A percentile compares a stretch with the other conserved stretches of the same genome.
Conservation (phyloP, 1,284 basidiomycete genomes). For the Kalmanozyma brasiliensis region DNA sequence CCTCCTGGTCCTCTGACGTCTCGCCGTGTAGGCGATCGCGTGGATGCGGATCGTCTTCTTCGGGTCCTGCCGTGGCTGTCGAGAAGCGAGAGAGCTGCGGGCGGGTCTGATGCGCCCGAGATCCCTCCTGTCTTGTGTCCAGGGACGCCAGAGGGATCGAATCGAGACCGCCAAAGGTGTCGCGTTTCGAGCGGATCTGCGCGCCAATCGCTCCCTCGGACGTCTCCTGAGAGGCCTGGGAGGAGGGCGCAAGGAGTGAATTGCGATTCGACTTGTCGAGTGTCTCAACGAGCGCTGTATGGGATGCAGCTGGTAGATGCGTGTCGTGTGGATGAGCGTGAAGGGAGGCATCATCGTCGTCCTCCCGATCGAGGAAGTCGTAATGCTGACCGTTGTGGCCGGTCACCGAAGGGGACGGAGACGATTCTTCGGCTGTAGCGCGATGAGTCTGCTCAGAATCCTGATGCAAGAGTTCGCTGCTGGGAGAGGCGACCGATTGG, state of each 20-base stretch:
- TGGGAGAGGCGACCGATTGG: conserved; percentile 31
- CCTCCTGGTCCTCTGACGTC: conserved; percentile 25
- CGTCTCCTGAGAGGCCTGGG: background rate
- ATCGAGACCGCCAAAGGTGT: conserved; percentile 38
- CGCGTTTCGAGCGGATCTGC: conserved; percentile 17
- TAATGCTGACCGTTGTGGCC: conserved; percentile 8
- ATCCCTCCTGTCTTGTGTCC: conserved; percentile 1
- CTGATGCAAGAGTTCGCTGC: conserved; percentile 30
- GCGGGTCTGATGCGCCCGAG: conserved; percentile 4
- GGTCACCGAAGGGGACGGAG: conserved; percentile 17
- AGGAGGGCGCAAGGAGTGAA: conserved; percentile 7
- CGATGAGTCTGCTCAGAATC: conserved; percentile 2
- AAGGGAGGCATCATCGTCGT: conserved; percentile 30
- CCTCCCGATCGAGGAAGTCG: conserved; percentile 13
- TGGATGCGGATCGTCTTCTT: conserved; percentile 3
- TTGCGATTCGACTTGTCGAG: conserved; percentile 17
- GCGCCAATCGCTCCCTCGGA: background rate
- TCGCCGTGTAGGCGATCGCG: conserved; percentile 6
- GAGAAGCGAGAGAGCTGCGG: conserved; percentile 36
- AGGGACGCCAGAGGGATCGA: conserved; percentile 8
- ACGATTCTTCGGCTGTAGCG: conserved; percentile 21
- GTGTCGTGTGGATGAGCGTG: conserved; percentile 19
- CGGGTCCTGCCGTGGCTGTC: conserved; percentile 10
- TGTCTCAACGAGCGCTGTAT: conserved; percentile 35
- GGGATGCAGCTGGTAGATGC: conserved; percentile 20